These are phyloP conservation scores for Emydomyces testavorans DNA, from an alignment of 2,329 filamentous ascomycete species.

Conservation along the genomic window DNA sequence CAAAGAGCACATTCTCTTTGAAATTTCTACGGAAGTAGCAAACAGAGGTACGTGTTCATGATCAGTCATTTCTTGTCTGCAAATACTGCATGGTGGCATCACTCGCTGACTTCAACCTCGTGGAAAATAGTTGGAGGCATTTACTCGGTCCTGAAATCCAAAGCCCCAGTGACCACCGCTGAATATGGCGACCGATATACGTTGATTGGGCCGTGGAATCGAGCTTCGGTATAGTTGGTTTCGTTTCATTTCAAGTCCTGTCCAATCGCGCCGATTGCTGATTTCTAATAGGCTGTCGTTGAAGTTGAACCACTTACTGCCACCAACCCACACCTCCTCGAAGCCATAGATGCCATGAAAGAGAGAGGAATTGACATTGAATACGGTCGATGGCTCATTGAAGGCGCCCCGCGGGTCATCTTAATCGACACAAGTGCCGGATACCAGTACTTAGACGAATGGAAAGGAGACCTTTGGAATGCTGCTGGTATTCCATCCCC, in stretches of 20 bases:
- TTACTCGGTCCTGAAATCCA: slow-evolving; percentile 98
- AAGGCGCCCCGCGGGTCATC: slow-evolving; percentile 84
- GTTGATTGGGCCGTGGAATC: slow-evolving; percentile 86
- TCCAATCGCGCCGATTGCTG: slow-evolving; percentile 17
- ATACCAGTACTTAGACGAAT: slow-evolving; percentile 84
- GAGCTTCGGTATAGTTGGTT: slow-evolving; percentile 55
- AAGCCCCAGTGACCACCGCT: slow-evolving; percentile 90
- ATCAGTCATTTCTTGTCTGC: slow-evolving; percentile 10
- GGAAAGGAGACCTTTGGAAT: slow-evolving; percentile 94
- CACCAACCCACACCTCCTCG: slow-evolving; percentile 62
- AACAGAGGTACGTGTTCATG: slow-evolving; percentile 59
- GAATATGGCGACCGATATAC: slow-evolving; percentile 98
- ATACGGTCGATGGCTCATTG: slow-evolving; percentile 95
- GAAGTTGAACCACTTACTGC: slow-evolving; percentile 92
- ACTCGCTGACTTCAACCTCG: slow-evolving; percentile 11
- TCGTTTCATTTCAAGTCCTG: background rate
- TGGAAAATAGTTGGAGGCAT: slow-evolving; percentile 70
- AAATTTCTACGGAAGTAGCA: slow-evolving; percentile 92
- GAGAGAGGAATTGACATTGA: slow-evolving; percentile 77
- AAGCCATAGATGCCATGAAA: slow-evolving; percentile 84
- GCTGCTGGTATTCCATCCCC: slow-evolving; percentile 87
- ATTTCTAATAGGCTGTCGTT: slow-evolving; percentile 61
- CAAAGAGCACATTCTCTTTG: slow-evolving; percentile 91
- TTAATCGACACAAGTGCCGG: slow-evolving; percentile 92
- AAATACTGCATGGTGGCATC: too few species aligned